A percentile compares a stretch with the other conserved stretches of the same genome.
These are phyloP conservation scores for Leccinum fallax DNA, from an alignment of 1,284 basidiomycete genomes.

Conservation along the genomic window DNA sequence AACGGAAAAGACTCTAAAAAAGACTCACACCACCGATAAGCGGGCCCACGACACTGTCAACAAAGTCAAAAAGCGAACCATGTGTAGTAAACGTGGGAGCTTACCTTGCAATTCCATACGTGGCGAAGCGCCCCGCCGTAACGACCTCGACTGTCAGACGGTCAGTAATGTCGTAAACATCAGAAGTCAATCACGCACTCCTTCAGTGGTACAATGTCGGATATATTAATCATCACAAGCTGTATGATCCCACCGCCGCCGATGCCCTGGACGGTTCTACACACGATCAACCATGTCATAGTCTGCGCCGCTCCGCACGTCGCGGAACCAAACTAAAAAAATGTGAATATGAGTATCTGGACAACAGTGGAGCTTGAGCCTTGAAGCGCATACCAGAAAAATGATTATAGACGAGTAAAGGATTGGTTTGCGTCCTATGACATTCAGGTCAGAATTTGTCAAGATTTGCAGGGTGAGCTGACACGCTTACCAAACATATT, in stretches of 20 bases:
- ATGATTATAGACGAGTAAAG: constrained; percentile 67
- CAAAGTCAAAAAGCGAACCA: constrained; percentile 3
- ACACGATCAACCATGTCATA: constrained; percentile 74
- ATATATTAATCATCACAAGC: constrained; percentile 69
- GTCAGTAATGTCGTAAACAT: constrained; percentile 1
- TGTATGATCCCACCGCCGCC: constrained; percentile 79
- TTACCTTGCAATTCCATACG: constrained; percentile 77
- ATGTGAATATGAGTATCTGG: neutral
- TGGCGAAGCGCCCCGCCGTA: constrained; percentile 70
- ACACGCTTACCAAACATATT: constrained; percentile 51
- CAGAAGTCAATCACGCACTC: constrained; percentile 49
- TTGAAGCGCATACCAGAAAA: constrained; percentile 57
- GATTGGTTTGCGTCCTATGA: constrained; percentile 70
- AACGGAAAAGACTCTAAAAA: neutral
- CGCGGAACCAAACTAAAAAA: constrained; percentile 67
- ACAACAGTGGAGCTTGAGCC: neutral
- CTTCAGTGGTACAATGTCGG: constrained; percentile 77
- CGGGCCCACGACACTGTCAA: constrained; percentile 69
- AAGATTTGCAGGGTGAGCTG: neutral
- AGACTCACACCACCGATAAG: constrained; percentile 67
- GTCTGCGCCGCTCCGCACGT: constrained; percentile 81
- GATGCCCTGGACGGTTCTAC: constrained; percentile 80
- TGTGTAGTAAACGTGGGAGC: neutral
- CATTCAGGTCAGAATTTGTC: neutral
- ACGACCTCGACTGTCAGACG: constrained; percentile 61